phyloP scores from a whole-genome alignment of 2,329 filamentous ascomycete genomes.

The Pyricularia grisea region DNA sequence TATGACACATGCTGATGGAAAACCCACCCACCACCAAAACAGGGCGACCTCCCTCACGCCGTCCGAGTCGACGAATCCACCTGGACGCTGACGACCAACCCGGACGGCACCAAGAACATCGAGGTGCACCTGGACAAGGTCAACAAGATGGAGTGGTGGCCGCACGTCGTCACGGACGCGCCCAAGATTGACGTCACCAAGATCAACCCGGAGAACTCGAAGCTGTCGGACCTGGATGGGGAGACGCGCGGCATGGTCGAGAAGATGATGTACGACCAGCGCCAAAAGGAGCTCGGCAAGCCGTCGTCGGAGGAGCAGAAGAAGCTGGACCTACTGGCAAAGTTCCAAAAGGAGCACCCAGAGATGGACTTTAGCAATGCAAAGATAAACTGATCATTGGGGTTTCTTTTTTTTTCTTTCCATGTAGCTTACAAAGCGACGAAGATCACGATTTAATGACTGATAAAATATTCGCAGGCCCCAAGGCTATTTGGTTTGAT shows the following conservation, averaged over 20 bases:
- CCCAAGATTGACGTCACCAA: conserved; percentile 93
- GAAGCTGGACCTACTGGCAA: conserved; percentile 85
- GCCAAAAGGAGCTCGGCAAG: conserved; percentile 86
- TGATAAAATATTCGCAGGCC: neutral
- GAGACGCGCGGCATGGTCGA: conserved; percentile 93
- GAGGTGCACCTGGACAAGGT: conserved; percentile 87
- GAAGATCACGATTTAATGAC: neutral
- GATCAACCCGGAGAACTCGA: conserved; percentile 88
- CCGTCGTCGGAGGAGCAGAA: conserved; percentile 91
- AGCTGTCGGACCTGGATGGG: conserved; percentile 85
- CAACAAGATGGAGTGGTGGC: conserved; percentile 98
- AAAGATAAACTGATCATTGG: conserved; percentile 44
- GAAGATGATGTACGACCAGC: conserved; percentile 99
- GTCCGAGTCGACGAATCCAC: conserved; percentile 81
- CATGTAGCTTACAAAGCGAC: neutral
- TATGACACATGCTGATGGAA: neutral
- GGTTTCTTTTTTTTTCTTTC: neutral
- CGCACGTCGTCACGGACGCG: conserved; percentile 76
- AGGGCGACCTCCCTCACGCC: conserved; percentile 79
- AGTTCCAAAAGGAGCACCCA: conserved; percentile 76
- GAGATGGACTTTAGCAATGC: conserved; percentile 67
- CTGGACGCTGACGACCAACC: conserved; percentile 62
- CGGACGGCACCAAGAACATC: conserved; percentile 56
- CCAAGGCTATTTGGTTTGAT: neutral
- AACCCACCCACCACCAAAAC: neutral